These are phyloP conservation scores for Globisporangium nunn DNA, from an alignment of 352 stramenopile genomes.

Conservation along the genomic window DNA sequence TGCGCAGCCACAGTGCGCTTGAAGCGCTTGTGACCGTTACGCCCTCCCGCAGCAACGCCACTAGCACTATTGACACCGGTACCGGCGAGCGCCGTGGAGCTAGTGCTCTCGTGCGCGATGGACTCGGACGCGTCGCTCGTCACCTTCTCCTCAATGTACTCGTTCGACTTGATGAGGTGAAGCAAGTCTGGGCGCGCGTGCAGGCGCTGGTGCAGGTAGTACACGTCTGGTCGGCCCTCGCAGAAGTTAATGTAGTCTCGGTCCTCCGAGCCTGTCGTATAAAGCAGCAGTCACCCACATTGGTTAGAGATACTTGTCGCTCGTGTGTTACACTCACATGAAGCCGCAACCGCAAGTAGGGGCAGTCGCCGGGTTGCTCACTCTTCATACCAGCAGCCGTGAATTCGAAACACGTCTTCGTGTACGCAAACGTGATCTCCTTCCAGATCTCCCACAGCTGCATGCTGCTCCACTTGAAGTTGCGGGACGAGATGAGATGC, in stretches of 20 bases:
- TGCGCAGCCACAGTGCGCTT: slow-evolving; percentile 37
- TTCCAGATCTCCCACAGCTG: slow-evolving; percentile 84
- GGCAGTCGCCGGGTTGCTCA: slow-evolving; percentile 27
- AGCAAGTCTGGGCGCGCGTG: slow-evolving; percentile 65
- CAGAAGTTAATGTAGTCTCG: slow-evolving; percentile 79
- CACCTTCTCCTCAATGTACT: slow-evolving; percentile 76
- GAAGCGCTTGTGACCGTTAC: slow-evolving; percentile 55
- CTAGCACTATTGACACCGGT: not conserved
- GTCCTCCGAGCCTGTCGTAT: slow-evolving; percentile 48
- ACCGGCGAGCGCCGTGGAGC: slow-evolving; percentile 1
- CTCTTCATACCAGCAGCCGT: slow-evolving; percentile 80
- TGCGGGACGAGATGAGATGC: slow-evolving; percentile 32
- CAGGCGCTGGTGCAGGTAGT: slow-evolving; percentile 72
- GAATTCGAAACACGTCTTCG: slow-evolving; percentile 79
- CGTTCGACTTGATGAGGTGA: slow-evolving; percentile 77
- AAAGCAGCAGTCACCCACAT: slow-evolving; percentile 5
- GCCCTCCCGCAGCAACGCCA: slow-evolving; percentile 9
- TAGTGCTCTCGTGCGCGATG: slow-evolving; percentile 15
- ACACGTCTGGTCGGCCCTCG: slow-evolving; percentile 63
- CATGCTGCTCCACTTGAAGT: slow-evolving; percentile 77
- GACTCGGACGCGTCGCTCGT: slow-evolving; percentile 51
- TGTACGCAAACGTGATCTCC: slow-evolving; percentile 73
- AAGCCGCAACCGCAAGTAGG: slow-evolving; percentile 2
- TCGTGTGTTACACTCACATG: slow-evolving; percentile 10
- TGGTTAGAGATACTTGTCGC: slow-evolving; percentile 5